phyloP scores from a whole-genome alignment of 306 rosid genomes.

The Biancaea sappan region DNA sequence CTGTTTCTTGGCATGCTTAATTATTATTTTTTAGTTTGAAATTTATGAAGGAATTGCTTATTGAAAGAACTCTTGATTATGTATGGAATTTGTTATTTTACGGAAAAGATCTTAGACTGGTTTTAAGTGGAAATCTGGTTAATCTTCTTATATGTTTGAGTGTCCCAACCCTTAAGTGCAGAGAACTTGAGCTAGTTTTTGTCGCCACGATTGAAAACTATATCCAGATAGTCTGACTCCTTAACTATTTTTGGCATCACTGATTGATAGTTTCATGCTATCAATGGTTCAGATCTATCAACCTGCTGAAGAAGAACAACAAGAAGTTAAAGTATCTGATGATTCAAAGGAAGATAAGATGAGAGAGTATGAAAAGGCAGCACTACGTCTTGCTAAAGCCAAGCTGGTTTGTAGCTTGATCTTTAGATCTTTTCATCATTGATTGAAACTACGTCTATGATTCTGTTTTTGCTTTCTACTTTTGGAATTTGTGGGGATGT shows the following conservation, averaged over 20 bases:
- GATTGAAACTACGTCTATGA: background rate
- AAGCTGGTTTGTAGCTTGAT: slow-evolving; percentile 68
- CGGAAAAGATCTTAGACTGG: background rate
- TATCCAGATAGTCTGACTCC: background rate
- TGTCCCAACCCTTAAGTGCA: background rate
- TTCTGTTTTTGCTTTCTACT: background rate
- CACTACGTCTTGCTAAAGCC: slow-evolving; percentile 62
- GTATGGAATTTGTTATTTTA: background rate
- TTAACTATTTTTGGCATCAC: slow-evolving; percentile 18
- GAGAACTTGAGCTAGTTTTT: background rate
- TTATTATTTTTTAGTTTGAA: background rate
- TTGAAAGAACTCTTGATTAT: background rate
- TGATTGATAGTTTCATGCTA: slow-evolving; percentile 17
- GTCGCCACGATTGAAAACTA: background rate
- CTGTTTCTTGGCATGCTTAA: background rate
- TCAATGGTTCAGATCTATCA: slow-evolving; percentile 61
- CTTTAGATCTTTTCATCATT: slow-evolving; percentile 30
- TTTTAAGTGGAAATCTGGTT: background rate
- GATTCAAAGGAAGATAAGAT: slow-evolving; percentile 70
- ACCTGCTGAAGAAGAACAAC: slow-evolving; percentile 53
- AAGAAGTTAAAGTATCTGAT: slow-evolving; percentile 54
- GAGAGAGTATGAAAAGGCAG: slow-evolving; percentile 79
- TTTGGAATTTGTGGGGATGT: background rate
- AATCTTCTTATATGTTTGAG: background rate
- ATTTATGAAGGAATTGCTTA: background rate